Base-by-base conservation (phyloP, 2,329 filamentous ascomycete species). In the Simplicillium aogashimaense region DNA sequence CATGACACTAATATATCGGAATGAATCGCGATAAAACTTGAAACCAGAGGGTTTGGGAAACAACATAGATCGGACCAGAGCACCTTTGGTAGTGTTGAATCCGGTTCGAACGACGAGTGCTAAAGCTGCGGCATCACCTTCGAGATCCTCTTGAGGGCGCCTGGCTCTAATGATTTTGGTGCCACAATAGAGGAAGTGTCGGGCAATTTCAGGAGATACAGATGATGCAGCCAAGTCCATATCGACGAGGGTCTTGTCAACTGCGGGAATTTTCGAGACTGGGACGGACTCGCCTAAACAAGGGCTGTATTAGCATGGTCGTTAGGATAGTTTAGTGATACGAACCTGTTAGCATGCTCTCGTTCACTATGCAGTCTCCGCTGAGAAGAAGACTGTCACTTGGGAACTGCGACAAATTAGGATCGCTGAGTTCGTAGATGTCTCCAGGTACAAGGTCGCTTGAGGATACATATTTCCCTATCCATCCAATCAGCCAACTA, bases 21-120 rank as follows among this genome's bases (percentile, higher is more conserved):
- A 98, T 0, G 90, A 95, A 59, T 98, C 92, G 33, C 87, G 79
- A 59, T 98, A 98, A 58, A 98, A 98, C 54, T 94, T 97, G 75
- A 98, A 98, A 0, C 90, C 90, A 1, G 90, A 95, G 2, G 92
- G 92, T 55, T 98, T 98, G 0, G 92, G 94, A 56, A 98, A 98
- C 30, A 98, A 74, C 90, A 98, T 98, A 1, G 92, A 97, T 17
- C 92, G 83, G 43, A 98, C 88, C 14, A 98, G 68, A 9, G 92
- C 86, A 17, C 92, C 92, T 59, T 98, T 98, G 2, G 92, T 98
- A 0, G 92, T 98, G 58, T 94, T 94, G 64, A 98, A 98, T 2
- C 92, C 92, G 3, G 89, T 98, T 46, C 92, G 78, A 20, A 95
- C 81, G 13, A 95, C 88, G 63, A 98, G 81, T 11, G 90, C 92